Evolutionary conservation across 108 stramenopile species (phyloP).

Genomic region (Cyclotella choctawhatcheeana): DNA sequence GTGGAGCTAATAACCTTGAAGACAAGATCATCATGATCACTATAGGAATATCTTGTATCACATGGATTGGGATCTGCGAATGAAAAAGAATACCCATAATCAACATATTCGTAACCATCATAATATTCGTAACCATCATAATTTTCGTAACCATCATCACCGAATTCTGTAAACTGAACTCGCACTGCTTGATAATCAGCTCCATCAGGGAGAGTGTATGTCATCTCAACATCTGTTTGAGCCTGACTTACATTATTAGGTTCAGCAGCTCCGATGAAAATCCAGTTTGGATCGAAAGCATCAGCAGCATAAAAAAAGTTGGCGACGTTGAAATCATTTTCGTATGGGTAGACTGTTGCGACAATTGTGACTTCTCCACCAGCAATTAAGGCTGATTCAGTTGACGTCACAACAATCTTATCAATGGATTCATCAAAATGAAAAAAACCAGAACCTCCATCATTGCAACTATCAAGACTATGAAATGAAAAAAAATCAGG

Average conservation of each 20-base stretch:
- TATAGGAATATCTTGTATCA: too few relatives aligned
- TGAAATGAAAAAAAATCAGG: too few relatives aligned
- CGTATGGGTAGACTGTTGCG: conserved; percentile 11
- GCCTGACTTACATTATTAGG: not conserved
- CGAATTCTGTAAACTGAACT: not conserved
- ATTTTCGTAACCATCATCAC: not conserved
- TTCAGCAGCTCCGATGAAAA: not conserved
- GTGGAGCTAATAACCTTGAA: too few relatives aligned
- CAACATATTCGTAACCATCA: not conserved
- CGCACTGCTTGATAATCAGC: conserved; percentile 9
- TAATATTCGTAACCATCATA: not conserved
- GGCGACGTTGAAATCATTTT: not conserved
- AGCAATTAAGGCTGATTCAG: not conserved
- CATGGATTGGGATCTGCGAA: too few relatives aligned
- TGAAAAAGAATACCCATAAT: too few relatives aligned
- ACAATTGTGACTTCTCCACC: not conserved
- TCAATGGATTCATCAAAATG: conserved; percentile 7
- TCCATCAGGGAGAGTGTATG: conserved; percentile 9
- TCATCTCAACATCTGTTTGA: not conserved
- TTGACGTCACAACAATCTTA: not conserved
- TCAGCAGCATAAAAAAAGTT: conserved; percentile 15
- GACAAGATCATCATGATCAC: too few relatives aligned
- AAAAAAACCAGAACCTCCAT: not conserved
- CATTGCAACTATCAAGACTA: not conserved
- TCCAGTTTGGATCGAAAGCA: conserved; percentile 1